Evolutionary conservation across 306 rosid species (phyloP).

Genomic region (Heteromeles arbutifolia): DNA sequence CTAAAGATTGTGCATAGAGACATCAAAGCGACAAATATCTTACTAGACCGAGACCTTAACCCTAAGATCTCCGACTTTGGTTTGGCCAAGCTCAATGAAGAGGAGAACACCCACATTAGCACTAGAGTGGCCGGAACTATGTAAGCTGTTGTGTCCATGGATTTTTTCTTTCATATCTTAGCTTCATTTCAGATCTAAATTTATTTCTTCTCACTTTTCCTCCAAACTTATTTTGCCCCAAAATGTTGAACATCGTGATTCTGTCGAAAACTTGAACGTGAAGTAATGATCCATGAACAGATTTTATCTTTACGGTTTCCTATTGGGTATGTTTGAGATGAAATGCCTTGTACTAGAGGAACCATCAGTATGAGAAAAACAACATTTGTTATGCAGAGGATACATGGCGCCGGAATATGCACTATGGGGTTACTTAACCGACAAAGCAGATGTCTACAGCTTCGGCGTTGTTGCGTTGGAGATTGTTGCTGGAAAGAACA

Average conservation of each 20-base stretch:
- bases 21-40: constrained; percentile 50
- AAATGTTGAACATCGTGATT: too few species aligned
- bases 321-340: neutral
- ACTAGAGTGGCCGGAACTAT: constrained; percentile 53
- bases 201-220: too few species aligned
- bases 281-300: neutral
- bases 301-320: neutral
- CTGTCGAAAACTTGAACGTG: neutral
- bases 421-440: constrained; percentile 15
- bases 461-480: constrained; percentile 13
- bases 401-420: constrained; percentile 25
- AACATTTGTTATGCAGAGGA: constrained; percentile 1
- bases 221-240: too few species aligned
- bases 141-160: constrained; percentile 1
- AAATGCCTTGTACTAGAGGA: neutral
- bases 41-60: constrained; percentile 43
- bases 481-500: constrained; percentile 15
- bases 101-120: constrained; percentile 43
- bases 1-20: constrained; percentile 59
- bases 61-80: constrained; percentile 67
- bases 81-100: constrained; percentile 59
- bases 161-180: neutral
- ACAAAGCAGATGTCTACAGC: constrained; percentile 19
- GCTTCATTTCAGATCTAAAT: neutral
- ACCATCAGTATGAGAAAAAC: too few species aligned